Evolutionary conservation across 805 yeast genomes (phyloP), one percentile per base, ranked within the genome.

Genomic region (Wickerhamomyces queroliae): DNA sequence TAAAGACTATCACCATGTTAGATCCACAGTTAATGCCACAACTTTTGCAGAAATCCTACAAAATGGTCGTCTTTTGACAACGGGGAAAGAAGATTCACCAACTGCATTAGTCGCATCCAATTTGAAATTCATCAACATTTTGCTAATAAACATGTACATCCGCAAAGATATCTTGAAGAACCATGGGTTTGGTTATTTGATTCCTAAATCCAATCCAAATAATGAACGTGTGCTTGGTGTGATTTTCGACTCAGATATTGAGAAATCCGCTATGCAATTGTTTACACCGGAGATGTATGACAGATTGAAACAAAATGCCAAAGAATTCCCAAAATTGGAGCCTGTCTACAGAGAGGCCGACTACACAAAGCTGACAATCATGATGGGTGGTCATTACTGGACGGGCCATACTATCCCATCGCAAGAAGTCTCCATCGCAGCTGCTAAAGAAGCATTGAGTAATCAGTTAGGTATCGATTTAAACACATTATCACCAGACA

Each of bases 171-270:
- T 62, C 17, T 66, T 76, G n/a, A 52, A 61, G 4, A 57, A 63
- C 24, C 68, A 72, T 42, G 95, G 97, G 28, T 91, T 91, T 69
- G 99, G 99, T 2, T 87, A 83, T 50, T 69, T 91, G 35, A 83
- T 90, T 9, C 99, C 99, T 7, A 50, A 57, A 39, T 49, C 62
- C 3, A 53, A 57, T 31, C 36, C 48, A 6, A 79, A 80, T 46
- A 67, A 72, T 4, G 78, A 77, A 35, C 67, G 74, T 16, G 62
- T 89, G 13, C 65, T 91, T 23, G 99, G 99, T 3, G 87, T 88
- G 6, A 88, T 93, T 16, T 91, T 83, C 62, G 98, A 91, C 59
- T 86, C 96, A 2, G 88, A 87, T 39, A 76, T 87, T 18, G 93
- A 85, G 52, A 72, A 74, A 47, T 73, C 78, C 37, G 61, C 74